phyloP scores from a whole-genome alignment of 2,329 filamentous ascomycete species.

The Phaeosphaeriaceae sp. region DNA sequence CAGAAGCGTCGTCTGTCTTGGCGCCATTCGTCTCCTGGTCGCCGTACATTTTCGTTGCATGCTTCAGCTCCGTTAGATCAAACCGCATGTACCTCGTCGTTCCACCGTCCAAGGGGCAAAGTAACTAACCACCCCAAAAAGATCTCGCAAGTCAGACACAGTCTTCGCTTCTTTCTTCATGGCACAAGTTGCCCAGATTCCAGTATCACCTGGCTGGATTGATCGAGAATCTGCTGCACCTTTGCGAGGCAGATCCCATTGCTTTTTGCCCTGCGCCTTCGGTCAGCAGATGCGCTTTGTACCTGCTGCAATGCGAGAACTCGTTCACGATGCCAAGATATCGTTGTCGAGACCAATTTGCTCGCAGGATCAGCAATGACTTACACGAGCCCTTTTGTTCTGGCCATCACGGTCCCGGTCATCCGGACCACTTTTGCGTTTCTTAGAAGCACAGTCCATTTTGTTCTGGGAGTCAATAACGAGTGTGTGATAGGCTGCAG shows the following conservation, averaged over 20 bases:
- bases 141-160: slow-evolving; percentile 68
- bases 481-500: no score
- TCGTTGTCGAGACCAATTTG: slow-evolving; percentile 11
- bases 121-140: slow-evolving; percentile 69
- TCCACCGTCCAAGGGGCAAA: neutral
- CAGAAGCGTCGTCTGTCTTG: slow-evolving; percentile 49
- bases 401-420: slow-evolving; percentile 27
- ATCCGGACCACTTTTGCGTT: slow-evolving; percentile 47
- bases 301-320: slow-evolving; percentile 26
- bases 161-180: slow-evolving; percentile 75
- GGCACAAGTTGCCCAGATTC: slow-evolving; percentile 81
- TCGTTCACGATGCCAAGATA: slow-evolving; percentile 15
- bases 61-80: slow-evolving; percentile 61
- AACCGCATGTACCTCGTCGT: neutral
- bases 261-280: slow-evolving; percentile 49
- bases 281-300: slow-evolving; percentile 21
- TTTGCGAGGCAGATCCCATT: slow-evolving; percentile 52
- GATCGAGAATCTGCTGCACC: slow-evolving; percentile 37
- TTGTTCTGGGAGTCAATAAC: neutral
- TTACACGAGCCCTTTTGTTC: slow-evolving; percentile 49
- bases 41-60: slow-evolving; percentile 65
- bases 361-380: slow-evolving; percentile 26
- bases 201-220: slow-evolving; percentile 73
- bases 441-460: slow-evolving; percentile 35
- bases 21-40: slow-evolving; percentile 45